A percentile compares a stretch with the other conserved stretches of the same genome.
Conservation (phyloP, 2,329 filamentous ascomycete genomes). For the Fusarium sp. region DNA sequence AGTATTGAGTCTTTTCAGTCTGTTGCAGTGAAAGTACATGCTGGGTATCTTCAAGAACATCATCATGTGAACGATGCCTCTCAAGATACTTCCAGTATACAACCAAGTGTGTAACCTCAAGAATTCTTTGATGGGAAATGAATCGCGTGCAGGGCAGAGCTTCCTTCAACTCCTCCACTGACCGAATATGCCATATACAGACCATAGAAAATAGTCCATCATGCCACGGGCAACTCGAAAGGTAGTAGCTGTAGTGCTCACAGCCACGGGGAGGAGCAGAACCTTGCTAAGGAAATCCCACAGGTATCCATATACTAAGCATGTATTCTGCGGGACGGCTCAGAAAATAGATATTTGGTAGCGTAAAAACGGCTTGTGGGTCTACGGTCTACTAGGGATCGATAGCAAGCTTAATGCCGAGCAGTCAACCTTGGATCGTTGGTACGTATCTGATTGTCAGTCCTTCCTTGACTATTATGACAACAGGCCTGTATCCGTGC, state of each 20-base stretch:
- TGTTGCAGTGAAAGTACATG: neutral
- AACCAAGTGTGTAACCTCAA: neutral
- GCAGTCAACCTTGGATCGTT: no score
- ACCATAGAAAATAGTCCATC: neutral
- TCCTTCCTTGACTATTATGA: no score
- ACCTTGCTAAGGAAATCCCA: neutral
- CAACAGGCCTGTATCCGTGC: no score
- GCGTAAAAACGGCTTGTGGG: no score
- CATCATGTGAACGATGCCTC: neutral
- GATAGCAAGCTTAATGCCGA: no score
- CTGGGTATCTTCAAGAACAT: neutral
- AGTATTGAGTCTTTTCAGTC: fast-evolving
- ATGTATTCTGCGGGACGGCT: no score
- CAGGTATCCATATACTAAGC: no score
- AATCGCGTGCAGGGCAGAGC: neutral
- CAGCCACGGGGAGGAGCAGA: neutral
- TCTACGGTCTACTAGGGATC: no score
- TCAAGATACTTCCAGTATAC: neutral
- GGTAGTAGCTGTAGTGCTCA: neutral
- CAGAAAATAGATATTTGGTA: no score
- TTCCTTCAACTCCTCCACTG: neutral
- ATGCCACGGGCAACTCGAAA: neutral
- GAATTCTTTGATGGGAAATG: neutral
- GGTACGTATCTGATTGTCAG: no score
- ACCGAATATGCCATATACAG: neutral